Evolutionary conservation across 148 eudicot species (phyloP).

Genomic region (Euryodendron excelsum): DNA sequence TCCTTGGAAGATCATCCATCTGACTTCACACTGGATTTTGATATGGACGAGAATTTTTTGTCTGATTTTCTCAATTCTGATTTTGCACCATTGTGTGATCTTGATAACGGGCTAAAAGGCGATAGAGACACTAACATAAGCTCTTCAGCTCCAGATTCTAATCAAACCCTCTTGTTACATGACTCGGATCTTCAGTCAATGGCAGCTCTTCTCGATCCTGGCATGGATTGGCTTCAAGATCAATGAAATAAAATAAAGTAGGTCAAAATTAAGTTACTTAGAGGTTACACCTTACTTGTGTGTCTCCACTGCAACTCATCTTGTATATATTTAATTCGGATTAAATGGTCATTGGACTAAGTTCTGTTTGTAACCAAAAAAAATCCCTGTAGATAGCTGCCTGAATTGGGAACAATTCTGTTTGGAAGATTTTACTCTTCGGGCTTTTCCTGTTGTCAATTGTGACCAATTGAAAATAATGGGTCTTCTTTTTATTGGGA

Average conservation of each 20-base stretch:
- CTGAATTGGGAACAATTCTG: too few relatives aligned
- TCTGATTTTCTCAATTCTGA: constrained; percentile 11
- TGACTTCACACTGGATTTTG: constrained; percentile 5
- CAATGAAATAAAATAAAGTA: background rate
- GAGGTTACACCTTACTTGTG: background rate
- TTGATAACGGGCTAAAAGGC: background rate
- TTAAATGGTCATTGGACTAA: background rate
- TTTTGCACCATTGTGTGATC: background rate
- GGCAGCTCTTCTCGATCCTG: background rate
- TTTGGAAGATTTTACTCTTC: too few relatives aligned
- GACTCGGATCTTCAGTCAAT: constrained; percentile 2
- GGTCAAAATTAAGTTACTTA: background rate
- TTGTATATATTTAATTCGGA: background rate
- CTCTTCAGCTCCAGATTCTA: background rate
- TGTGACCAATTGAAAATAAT: too few relatives aligned
- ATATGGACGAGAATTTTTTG: constrained; percentile 20
- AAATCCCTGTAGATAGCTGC: too few relatives aligned
- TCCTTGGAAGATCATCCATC: background rate
- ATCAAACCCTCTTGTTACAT: background rate
- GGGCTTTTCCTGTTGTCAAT: too few relatives aligned
- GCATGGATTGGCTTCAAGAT: constrained; percentile 2
- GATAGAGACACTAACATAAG: background rate
- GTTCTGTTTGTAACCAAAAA: too few relatives aligned
- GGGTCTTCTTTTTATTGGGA: too few relatives aligned
- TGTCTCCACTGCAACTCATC: background rate